Conservation (phyloP, 257 asterid genomes). For the Rhazya stricta region DNA sequence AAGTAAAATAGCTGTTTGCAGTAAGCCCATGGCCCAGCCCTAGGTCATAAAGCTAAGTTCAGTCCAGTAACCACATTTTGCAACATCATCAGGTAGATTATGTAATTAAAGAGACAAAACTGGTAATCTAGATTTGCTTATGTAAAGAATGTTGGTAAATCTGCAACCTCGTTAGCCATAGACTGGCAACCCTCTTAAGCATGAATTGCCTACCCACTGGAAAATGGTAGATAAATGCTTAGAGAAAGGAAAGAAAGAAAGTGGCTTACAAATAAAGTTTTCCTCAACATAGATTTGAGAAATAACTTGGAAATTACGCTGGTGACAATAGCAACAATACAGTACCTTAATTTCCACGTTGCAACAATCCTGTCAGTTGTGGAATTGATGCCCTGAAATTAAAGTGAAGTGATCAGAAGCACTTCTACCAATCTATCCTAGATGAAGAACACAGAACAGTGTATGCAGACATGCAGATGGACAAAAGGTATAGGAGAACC, state of each 20-base stretch:
- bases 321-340: background rate
- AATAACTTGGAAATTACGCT: background rate
- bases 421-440: background rate
- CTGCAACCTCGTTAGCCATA: background rate
- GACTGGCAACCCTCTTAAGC: background rate
- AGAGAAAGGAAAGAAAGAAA: background rate
- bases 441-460: background rate
- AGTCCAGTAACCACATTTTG: background rate
- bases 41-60: background rate
- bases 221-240: background rate
- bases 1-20: background rate
- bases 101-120: background rate
- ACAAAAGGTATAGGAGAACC: background rate
- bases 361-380: slow-evolving; percentile 41
- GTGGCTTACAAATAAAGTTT: background rate
- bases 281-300: background rate
- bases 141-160: background rate
- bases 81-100: background rate
- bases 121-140: background rate
- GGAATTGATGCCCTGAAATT: slow-evolving; percentile 43
- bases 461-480: background rate
- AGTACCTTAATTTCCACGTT: slow-evolving; percentile 70
- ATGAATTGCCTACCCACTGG: background rate
- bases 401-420: slow-evolving; percentile 2
- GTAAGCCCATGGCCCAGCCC: background rate